Evolutionary conservation across 2,329 filamentous ascomycete genomes (phyloP).

Genomic region (Exophiala phaeomuriformis): DNA sequence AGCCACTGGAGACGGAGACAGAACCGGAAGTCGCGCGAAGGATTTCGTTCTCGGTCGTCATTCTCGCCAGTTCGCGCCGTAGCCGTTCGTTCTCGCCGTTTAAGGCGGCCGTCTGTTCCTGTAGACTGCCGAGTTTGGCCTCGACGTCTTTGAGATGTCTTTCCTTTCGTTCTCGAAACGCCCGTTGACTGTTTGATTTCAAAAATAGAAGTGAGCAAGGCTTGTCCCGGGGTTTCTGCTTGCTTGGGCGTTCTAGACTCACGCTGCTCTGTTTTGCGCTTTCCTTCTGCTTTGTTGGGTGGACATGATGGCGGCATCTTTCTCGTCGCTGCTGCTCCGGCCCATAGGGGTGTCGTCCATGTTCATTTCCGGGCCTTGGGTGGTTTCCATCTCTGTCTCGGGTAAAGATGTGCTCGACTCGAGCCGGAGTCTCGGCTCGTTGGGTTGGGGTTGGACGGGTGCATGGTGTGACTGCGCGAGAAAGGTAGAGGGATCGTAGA

Average conservation of each 20-base stretch:
- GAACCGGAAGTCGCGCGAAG: constrained; percentile 64
- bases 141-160: constrained; percentile 90
- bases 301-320: constrained; percentile 41
- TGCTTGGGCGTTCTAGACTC: constrained; percentile 27
- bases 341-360: constrained; percentile 30
- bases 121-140: constrained; percentile 69
- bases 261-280: constrained; percentile 67
- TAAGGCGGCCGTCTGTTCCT: constrained; percentile 64
- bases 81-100: constrained; percentile 79
- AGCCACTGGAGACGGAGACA: constrained; percentile 21
- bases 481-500: constrained; percentile 32
- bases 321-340: constrained; percentile 47
- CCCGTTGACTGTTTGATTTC: constrained; percentile 62
- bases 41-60: constrained; percentile 87
- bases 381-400: constrained; percentile 29
- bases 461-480: constrained; percentile 26
- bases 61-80: constrained; percentile 73
- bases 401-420: constrained; percentile 29
- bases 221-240: not conserved
- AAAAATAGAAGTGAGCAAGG: no score
- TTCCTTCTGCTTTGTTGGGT: constrained; percentile 56
- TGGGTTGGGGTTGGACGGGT: constrained; percentile 19
- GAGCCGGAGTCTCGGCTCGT: constrained; percentile 32
- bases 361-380: constrained; percentile 27
- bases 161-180: constrained; percentile 93